Evolutionary conservation across 768 basidiomycete genomes (phyloP), one percentile per base, ranked within the genome.

Genomic region (Amanita thiersii): DNA sequence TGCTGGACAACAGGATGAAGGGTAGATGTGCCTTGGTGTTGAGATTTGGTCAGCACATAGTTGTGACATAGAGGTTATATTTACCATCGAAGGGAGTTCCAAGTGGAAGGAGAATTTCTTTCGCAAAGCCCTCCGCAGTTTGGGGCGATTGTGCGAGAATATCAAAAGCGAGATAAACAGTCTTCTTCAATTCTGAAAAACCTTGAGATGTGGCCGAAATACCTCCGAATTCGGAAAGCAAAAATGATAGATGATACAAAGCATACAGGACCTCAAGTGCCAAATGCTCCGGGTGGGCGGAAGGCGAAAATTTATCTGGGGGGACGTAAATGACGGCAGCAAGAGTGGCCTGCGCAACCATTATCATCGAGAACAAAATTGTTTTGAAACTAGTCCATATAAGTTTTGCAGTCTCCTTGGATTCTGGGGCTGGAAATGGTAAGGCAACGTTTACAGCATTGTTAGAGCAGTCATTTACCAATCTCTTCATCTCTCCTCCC

Each of bases 171-270:
- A 82, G 71, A 55, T 86, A 89, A 50, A 87, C 85, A 1, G 72
- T 75, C 50, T 76, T 77, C 50, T 82, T 81, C 30, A 91, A 69
- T 51, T 90, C 84, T 19, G 67, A 52, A 52, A 93, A 84, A 2
- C 80, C 75, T 15, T 69, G 68, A 11, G 68, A 58, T 1, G 72
- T 68, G 1, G 72, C 69, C 2, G 75, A 70, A 18, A 84, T 68
- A 5, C 86, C 84, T 2, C 89, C 89, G 49, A 91, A 89, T 51
- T 83, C 77, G 6, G 81, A 76, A 5, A 90, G 75, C 36, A 90
- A 72, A 51, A 87, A 87, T 2, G 86, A 77, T 14, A 89, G 65
- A 52, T 78, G 72, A 8, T 73, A 77, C 8, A 91, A 67, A 0
- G 72, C 73, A 19, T 68, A 66, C 0, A 91, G 59, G 3, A 72